Evolutionary conservation across 2,329 filamentous ascomycete species (phyloP), one percentile per base, ranked within the genome.

Genomic region (Ophiostoma pallidulum): DNA sequence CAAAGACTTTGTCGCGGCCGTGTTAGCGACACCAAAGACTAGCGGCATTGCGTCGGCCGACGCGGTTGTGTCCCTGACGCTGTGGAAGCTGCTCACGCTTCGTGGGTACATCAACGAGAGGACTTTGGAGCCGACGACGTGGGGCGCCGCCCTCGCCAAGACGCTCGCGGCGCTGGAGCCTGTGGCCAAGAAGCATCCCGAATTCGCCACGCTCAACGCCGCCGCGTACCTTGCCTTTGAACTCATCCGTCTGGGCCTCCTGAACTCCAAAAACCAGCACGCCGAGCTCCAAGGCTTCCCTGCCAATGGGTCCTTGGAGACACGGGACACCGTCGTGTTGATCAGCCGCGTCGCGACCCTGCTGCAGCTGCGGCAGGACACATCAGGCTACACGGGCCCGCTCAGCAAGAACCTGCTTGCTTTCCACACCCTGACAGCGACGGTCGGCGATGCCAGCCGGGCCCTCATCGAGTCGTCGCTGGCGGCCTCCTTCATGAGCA

Each of bases 351-450:
- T 90, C 52, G 86, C 90, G 13, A 89, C 86, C 45, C 72, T 97
- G 49, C 77, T 89, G 44, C 87, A 85, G 59, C 73, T 97, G 52
- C 79, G 82, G 28, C 92, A 98, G 62, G 78, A 86, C 57, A 74
- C 77, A 4, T 90, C 91, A 56, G 92, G 92, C 26, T 98, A 96
- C 65, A 96, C 91, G 2, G 92, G 92, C 1, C 91, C 92, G 1
- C 74, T 98, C 1, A 95, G 89, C 71, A 84, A 92, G 64, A 89
- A 91, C 56, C 73, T 96, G 45, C 74, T 98, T 36, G 82, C 81
- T 22, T 98, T 90, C 70, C 85, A 88, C 51, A 90, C 88, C 1
- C 73, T 97, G 49, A 81, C 88, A 35, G 83, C 83, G 2, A 80
- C 86, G 35, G 82, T 96, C 20, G 84, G 90, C 33, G 79, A 84